These are phyloP conservation scores for Pseudogymnoascus sp. DNA, from an alignment of 2,329 filamentous ascomycete genomes.

Conservation along the genomic window DNA sequence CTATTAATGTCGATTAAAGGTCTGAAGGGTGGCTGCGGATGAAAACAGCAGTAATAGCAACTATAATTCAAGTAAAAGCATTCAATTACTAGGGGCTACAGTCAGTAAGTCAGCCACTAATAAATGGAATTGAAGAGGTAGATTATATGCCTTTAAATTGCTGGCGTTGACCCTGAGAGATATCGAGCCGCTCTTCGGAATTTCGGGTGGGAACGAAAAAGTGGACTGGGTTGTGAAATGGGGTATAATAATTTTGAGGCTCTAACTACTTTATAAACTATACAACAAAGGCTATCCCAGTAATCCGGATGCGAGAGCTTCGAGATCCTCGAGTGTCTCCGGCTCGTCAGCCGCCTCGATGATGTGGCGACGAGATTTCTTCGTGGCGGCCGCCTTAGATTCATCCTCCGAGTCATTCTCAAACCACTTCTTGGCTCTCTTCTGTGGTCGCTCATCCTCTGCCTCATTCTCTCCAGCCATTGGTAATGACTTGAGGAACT, in stretches of 20 bases:
- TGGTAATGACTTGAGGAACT: conserved; percentile 49
- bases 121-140: too few relatives aligned
- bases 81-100: too few relatives aligned
- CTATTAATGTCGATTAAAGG: neutral
- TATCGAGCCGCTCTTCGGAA: too few relatives aligned
- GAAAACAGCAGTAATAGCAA: too few relatives aligned
- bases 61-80: too few relatives aligned
- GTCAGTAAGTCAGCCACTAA: too few relatives aligned
- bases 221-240: neutral
- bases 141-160: too few relatives aligned
- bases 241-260: conserved; percentile 6
- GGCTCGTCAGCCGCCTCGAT: conserved; percentile 59
- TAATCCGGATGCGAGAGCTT: conserved; percentile 66
- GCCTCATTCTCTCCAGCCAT: conserved; percentile 34
- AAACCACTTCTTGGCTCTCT: conserved; percentile 74
- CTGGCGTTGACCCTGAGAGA: too few relatives aligned
- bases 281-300: conserved; percentile 36
- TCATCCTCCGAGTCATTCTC: conserved; percentile 52
- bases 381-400: conserved; percentile 34
- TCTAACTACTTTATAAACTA: conserved; percentile 4
- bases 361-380: conserved; percentile 34
- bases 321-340: conserved; percentile 70
- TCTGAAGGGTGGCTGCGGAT: too few relatives aligned
- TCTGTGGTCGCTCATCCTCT: conserved; percentile 40
- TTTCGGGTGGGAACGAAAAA: neutral